phyloP scores from a whole-genome alignment of 208 protist species.

The Leishmania guyanensis region DNA sequence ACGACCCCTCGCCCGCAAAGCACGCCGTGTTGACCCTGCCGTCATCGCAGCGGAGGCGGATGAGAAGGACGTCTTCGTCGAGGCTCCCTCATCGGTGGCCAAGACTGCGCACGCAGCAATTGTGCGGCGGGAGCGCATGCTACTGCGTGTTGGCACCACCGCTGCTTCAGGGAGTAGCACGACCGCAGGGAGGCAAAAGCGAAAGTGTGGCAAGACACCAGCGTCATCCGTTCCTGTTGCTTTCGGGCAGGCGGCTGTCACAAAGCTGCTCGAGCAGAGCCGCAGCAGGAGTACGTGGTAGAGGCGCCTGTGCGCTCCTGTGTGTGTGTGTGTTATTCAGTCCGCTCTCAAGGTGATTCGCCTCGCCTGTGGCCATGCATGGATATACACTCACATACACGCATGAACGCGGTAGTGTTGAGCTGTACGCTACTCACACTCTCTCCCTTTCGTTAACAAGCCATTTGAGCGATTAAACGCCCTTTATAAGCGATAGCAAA shows the following conservation, averaged over 20 bases:
- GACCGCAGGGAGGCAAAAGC: background rate
- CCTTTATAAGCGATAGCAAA: background rate
- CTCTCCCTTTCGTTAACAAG: background rate
- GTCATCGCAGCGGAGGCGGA: slow-evolving; percentile 39
- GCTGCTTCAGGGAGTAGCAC: background rate
- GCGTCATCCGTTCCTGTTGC: slow-evolving; percentile 1
- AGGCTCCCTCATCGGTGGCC: slow-evolving; percentile 38
- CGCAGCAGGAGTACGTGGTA: slow-evolving; percentile 42
- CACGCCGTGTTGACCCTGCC: slow-evolving; percentile 15
- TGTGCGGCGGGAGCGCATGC: slow-evolving; percentile 63
- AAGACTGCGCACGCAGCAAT: slow-evolving; percentile 42
- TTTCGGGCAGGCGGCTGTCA: slow-evolving; percentile 42
- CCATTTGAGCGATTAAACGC: background rate
- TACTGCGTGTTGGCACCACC: slow-evolving; percentile 17
- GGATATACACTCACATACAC: background rate
- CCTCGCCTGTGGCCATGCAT: background rate
- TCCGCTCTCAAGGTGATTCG: background rate
- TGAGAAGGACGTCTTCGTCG: slow-evolving; percentile 58
- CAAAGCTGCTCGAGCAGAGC: slow-evolving; percentile 42
- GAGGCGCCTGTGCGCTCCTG: background rate
- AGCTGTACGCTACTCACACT: background rate
- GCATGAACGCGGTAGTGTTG: background rate
- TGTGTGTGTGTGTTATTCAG: background rate
- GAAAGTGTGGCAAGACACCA: slow-evolving; percentile 10
- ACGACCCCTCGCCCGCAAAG: slow-evolving; percentile 8